Evolutionary conservation across 768 basidiomycete genomes (phyloP).

Genomic region (Sistotremastrum suecicum): DNA sequence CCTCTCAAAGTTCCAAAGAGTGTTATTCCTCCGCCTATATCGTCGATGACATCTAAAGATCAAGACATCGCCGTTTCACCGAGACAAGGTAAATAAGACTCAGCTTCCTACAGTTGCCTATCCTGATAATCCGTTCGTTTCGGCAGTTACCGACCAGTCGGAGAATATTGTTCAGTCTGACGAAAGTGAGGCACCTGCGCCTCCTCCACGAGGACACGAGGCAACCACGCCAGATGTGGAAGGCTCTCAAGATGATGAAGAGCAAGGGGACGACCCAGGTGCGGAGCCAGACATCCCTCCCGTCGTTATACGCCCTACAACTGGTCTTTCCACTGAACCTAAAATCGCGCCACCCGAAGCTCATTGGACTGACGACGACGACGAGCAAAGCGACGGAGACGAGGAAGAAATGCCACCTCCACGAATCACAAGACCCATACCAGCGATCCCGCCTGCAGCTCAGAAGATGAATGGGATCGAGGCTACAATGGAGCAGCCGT

Average conservation of each 20-base stretch:
- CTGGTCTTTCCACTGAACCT: background rate
- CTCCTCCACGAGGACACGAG: background rate
- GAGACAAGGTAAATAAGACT: too few species aligned
- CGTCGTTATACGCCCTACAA: background rate
- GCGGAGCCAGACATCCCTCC: background rate
- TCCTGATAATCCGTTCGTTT: too few species aligned
- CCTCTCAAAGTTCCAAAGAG: conserved; percentile 9
- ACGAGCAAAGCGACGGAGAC: background rate
- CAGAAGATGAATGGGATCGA: too few species aligned
- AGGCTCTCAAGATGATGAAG: background rate
- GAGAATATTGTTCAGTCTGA: too few species aligned
- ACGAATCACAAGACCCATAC: conserved; percentile 15
- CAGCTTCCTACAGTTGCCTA: too few species aligned
- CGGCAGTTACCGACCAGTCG: too few species aligned
- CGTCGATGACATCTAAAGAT: too few species aligned
- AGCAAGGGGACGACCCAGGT: background rate
- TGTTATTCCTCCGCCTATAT: too few species aligned
- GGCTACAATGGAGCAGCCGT: too few species aligned
- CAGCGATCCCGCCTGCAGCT: background rate
- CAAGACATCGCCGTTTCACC: too few species aligned
- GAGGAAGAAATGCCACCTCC: conserved; percentile 15
- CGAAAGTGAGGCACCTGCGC: background rate
- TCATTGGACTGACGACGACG: background rate
- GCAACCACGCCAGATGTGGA: background rate
- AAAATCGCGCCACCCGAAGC: background rate